These are phyloP conservation scores for Dictyostelium firmibasis DNA, from an alignment of 78 protist genomes.

Conservation along the genomic window DNA sequence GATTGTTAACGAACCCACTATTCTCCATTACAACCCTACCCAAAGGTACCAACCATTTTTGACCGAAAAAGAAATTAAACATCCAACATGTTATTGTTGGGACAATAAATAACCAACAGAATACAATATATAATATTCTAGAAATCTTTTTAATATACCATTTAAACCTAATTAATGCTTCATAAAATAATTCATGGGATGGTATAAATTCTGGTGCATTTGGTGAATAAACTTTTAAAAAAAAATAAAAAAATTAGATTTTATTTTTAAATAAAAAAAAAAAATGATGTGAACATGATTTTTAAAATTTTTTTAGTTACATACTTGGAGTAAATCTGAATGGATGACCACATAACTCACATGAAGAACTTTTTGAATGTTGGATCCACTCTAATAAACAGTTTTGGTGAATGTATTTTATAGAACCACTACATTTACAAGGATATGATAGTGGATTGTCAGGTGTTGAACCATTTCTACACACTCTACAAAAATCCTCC, in stretches of 20 bases:
- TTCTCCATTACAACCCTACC: background rate
- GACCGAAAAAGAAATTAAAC: constrained; percentile 35
- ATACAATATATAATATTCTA: background rate
- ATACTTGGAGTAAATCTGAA: constrained; percentile 74
- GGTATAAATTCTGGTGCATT: constrained; percentile 72
- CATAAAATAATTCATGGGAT: constrained; percentile 10
- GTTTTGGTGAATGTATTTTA: constrained; percentile 58
- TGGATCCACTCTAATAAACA: constrained; percentile 59
- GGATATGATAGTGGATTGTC: constrained; percentile 66
- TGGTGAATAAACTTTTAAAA: constrained; percentile 14
- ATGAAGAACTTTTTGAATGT: constrained; percentile 60
- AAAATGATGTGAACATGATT: too few species aligned
- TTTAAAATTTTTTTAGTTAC: background rate
- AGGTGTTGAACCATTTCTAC: constrained; percentile 54
- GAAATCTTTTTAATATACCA: constrained; percentile 4
- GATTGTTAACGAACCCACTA: background rate
- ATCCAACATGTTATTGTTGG: constrained; percentile 36
- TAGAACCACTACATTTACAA: constrained; percentile 69
- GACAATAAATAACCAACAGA: constrained; percentile 50
- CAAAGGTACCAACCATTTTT: background rate
- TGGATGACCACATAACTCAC: constrained; percentile 71
- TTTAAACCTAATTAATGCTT: constrained; percentile 39
- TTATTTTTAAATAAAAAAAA: background rate
- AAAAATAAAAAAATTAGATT: background rate
- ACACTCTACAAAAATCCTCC: constrained; percentile 66